Evolutionary conservation across 371 early-diverging fungal species (phyloP).

Genomic region (Gilbertella persicaria): DNA sequence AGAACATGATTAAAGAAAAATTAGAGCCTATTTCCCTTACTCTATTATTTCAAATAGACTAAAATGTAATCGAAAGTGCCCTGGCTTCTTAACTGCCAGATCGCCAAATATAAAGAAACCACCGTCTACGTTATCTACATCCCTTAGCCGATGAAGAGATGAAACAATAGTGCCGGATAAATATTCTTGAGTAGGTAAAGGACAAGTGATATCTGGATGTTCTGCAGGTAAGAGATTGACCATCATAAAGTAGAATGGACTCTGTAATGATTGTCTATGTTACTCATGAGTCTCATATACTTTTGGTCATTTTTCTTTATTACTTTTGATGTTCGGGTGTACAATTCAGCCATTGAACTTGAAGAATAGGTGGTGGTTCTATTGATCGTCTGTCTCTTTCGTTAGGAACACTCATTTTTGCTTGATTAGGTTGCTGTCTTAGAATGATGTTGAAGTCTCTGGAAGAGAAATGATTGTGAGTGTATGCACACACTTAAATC

Average conservation of each 20-base stretch:
- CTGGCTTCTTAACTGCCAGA: conserved; percentile 87
- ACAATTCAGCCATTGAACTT: conserved; percentile 37
- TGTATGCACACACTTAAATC: no score
- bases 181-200: conserved; percentile 29
- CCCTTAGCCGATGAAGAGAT: conserved; percentile 45
- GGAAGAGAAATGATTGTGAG: no score
- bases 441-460: no score
- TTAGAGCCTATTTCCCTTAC: conserved; percentile 37
- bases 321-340: conserved; percentile 43
- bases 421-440: no score
- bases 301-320: conserved; percentile 13
- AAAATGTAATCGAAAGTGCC: conserved; percentile 83
- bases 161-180: conserved; percentile 50
- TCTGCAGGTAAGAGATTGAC: conserved; percentile 37
- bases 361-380: conserved; percentile 52
- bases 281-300: background rate
- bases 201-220: conserved; percentile 6
- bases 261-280: conserved; percentile 50
- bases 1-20: background rate
- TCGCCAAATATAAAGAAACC: conserved; percentile 97
- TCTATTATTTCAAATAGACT: conserved; percentile 85
- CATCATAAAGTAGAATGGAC: conserved; percentile 49
- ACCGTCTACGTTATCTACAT: conserved; percentile 67
- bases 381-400: conserved; percentile 41
- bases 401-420: background rate